Evolutionary conservation across 768 basidiomycete species (phyloP).

Genomic region (Kwoniella newhampshirensis): DNA sequence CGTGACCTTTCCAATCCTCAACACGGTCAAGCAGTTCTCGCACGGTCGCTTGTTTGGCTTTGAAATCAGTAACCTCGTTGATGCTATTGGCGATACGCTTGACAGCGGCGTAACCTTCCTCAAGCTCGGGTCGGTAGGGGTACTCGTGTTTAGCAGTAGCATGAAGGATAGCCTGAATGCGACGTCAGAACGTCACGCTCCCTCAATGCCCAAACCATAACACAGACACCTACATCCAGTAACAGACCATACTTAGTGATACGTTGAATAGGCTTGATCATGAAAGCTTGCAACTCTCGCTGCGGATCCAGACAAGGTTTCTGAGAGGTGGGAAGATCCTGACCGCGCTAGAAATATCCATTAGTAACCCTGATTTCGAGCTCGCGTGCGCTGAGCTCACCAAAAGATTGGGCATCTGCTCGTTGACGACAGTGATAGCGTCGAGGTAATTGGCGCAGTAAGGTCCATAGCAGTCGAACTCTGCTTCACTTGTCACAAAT

Average conservation of each 20-base stretch:
- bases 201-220: slow-evolving; percentile 10
- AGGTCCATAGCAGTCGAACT: slow-evolving; percentile 93
- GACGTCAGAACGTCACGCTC: too few relatives aligned
- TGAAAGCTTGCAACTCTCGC: slow-evolving; percentile 83
- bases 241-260: slow-evolving; percentile 98
- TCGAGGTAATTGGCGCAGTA: slow-evolving; percentile 94
- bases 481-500: slow-evolving; percentile 71
- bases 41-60: slow-evolving; percentile 85
- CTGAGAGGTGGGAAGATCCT: slow-evolving; percentile 30
- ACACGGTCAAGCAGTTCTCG: slow-evolving; percentile 80
- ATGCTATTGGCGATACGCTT: slow-evolving; percentile 93
- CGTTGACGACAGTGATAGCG: slow-evolving; percentile 78
- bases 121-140: slow-evolving; percentile 65
- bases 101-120: slow-evolving; percentile 76
- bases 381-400: slow-evolving; percentile 59
- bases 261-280: slow-evolving; percentile 97
- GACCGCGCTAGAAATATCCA: slow-evolving; percentile 32
- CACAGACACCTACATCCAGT: slow-evolving; percentile 67
- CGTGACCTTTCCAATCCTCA: slow-evolving; percentile 99
- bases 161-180: slow-evolving; percentile 36
- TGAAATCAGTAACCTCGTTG: slow-evolving; percentile 91
- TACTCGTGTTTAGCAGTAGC: slow-evolving; percentile 47
- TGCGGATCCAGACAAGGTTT: slow-evolving; percentile 47
- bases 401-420: slow-evolving; percentile 78
- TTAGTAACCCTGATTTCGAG: not conserved